A percentile compares a stretch with the other conserved stretches of the same genome.
Conservation (phyloP, 345 rosid genomes). For the Aethionema arabicum region DNA sequence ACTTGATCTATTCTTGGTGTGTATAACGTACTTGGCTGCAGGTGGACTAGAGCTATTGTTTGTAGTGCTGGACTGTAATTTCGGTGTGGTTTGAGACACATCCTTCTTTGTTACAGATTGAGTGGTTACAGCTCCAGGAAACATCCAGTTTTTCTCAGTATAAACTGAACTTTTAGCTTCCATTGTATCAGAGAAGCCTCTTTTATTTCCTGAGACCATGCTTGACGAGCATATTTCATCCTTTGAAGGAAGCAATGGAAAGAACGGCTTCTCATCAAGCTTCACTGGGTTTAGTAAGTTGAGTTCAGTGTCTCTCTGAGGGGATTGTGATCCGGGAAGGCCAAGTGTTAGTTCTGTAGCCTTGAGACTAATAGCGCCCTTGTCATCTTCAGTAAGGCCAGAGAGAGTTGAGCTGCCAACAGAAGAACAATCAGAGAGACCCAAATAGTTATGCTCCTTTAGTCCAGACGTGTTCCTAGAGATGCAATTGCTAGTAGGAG, state of each 20-base stretch:
- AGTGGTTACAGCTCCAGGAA: conserved; percentile 43
- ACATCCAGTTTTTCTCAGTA: conserved; percentile 68
- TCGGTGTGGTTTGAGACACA: conserved; percentile 39
- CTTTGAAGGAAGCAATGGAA: conserved; percentile 74
- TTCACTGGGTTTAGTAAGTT: conserved; percentile 42
- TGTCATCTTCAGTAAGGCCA: conserved; percentile 43
- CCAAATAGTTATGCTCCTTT: conserved; percentile 75
- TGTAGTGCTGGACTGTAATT: conserved; percentile 41
- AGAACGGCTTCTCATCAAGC: conserved; percentile 68
- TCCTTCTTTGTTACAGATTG: conserved; percentile 48
- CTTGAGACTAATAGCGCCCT: conserved; percentile 63
- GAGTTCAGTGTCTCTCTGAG: conserved; percentile 52
- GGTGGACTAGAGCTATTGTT: conserved; percentile 55
- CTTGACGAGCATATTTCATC: conserved; percentile 54
- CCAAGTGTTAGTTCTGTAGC: conserved; percentile 89
- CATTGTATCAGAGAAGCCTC: conserved; percentile 81
- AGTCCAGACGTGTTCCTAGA: conserved; percentile 32
- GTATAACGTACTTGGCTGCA: conserved; percentile 70
- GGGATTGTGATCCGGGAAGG: conserved; percentile 85
- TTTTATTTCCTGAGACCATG: conserved; percentile 66
- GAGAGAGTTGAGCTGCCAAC: conserved; percentile 71
- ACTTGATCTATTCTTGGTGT: conserved; percentile 5
- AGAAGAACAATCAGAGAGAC: conserved; percentile 79
- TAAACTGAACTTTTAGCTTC: conserved; percentile 59
- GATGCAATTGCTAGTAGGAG: conserved; percentile 36